Evolutionary conservation across 2,329 filamentous ascomycete genomes (phyloP).

Genomic region (Aureobasidium sp.): DNA sequence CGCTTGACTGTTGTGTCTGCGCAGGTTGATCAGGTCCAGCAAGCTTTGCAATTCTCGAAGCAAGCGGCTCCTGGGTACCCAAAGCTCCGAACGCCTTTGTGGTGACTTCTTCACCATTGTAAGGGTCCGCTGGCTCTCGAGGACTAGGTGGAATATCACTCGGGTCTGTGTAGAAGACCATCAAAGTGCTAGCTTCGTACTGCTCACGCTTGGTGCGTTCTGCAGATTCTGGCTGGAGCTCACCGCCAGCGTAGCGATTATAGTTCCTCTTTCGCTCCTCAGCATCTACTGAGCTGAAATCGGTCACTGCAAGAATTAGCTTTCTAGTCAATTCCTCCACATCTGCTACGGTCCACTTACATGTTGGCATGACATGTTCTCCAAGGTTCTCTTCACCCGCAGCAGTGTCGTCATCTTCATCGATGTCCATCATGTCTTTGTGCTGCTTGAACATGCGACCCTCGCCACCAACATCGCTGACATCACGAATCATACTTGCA

Average conservation of each 20-base stretch:
- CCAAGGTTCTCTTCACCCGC: slow-evolving; percentile 45
- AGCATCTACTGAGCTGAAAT: slow-evolving; percentile 36
- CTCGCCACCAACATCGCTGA: slow-evolving; percentile 63
- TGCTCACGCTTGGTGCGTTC: slow-evolving; percentile 39
- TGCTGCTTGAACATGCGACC: slow-evolving; percentile 48
- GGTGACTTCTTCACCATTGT: slow-evolving; percentile 24
- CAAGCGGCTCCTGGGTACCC: slow-evolving; percentile 17
- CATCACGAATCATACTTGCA: slow-evolving; percentile 63
- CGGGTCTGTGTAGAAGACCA: slow-evolving; percentile 40
- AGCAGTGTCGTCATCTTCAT: slow-evolving; percentile 51
- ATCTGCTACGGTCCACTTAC: not conserved
- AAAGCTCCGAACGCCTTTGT: slow-evolving; percentile 35
- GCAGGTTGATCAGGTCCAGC: slow-evolving; percentile 15
- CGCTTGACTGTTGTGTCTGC: slow-evolving; percentile 8
- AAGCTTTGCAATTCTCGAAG: slow-evolving; percentile 11
- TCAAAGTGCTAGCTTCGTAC: slow-evolving; percentile 40
- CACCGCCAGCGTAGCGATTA: slow-evolving; percentile 39
- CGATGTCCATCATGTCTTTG: slow-evolving; percentile 60
- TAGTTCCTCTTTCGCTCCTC: slow-evolving; percentile 40
- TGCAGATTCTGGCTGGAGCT: slow-evolving; percentile 32
- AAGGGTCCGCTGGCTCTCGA: slow-evolving; percentile 37
- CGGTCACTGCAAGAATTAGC: slow-evolving; percentile 25
- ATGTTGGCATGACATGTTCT: slow-evolving; percentile 13
- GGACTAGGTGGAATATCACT: slow-evolving; percentile 42
- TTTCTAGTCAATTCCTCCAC: not conserved